phyloP scores from a whole-genome alignment of 345 rosid genomes.

The Populus tremula region DNA sequence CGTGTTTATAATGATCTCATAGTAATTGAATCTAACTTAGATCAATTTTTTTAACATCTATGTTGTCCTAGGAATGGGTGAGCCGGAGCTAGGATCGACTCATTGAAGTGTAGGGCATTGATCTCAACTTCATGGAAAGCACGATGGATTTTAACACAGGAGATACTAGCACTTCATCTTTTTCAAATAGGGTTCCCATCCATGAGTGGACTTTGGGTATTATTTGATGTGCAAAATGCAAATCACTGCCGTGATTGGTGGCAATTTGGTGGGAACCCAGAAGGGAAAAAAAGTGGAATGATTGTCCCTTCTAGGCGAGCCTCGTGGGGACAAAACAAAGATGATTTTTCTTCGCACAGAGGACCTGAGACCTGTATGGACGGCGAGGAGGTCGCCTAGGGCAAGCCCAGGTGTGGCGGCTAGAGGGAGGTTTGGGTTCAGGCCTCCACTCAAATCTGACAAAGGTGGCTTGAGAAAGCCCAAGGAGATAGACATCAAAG shows the following conservation, averaged over 20 bases:
- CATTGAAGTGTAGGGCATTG: not conserved
- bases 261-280: not conserved
- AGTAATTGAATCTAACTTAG: no score
- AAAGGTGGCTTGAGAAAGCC: not conserved
- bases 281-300: not conserved
- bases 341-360: not conserved
- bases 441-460: not conserved
- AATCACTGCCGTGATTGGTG: slow-evolving; percentile 3
- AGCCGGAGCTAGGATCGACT: no score
- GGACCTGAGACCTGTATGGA: not conserved
- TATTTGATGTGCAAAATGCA: not conserved
- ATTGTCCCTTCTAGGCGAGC: not conserved
- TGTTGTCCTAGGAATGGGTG: no score
- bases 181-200: not conserved
- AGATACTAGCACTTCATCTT: not conserved
- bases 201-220: not conserved
- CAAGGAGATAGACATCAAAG: not conserved
- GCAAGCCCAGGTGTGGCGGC: not conserved
- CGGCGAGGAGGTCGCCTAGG: no score
- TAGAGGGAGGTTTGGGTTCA: not conserved
- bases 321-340: not conserved
- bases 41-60: no score
- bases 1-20: no score
- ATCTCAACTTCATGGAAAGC: not conserved
- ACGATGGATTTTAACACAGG: not conserved